Evolutionary conservation across 2,329 filamentous ascomycete genomes (phyloP), one percentile per base, ranked within the genome.

Genomic region (Aspergillus tanneri): DNA sequence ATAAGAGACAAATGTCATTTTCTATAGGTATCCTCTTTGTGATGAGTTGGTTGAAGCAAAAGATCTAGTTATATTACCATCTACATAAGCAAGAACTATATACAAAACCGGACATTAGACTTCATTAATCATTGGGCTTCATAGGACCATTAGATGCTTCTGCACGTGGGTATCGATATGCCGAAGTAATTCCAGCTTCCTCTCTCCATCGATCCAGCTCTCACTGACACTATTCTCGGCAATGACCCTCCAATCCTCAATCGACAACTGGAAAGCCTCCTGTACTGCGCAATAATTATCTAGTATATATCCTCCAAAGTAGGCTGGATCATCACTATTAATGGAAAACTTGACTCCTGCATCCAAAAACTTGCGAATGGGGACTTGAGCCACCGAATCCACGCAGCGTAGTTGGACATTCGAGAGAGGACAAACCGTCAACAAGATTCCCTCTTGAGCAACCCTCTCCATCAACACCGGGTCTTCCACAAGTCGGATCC

Each of bases 241-340:
- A 59, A 91, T 85, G 5, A 62, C 69, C 55, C 72, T 76, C 88
- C 87, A 90, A 45, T 91, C 86, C n/a, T 71, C 67, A 3, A 83
- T 68, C 18, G 67, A 77, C 55, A 91, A 66, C 3, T 71, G 63
- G 65, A 89, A 89, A 0, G 84, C 82, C 34, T 88, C 83, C 66
- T 91, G 86, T 23, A 91, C 84, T 1, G 84, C 84, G 58, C 82
- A 85, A 69, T 86, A 90, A 57, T 90, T 90, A 58, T 87, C 85
- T 43, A 87, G 71, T 44, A 90, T 81, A 66, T 89, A 90, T 0
- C 82, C 84, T 3, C 86, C 85, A 70, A 91, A 90, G 62, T 88
- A 88, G 9, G 84, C 85, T 50, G 85, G 85, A 62, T 88, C 85
- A 61, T 89, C 86, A 56, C 82, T 86, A 67, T 89, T 89, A 64